Conservation (phyloP, 768 basidiomycete species). For the Xerocomellus intermedius region DNA sequence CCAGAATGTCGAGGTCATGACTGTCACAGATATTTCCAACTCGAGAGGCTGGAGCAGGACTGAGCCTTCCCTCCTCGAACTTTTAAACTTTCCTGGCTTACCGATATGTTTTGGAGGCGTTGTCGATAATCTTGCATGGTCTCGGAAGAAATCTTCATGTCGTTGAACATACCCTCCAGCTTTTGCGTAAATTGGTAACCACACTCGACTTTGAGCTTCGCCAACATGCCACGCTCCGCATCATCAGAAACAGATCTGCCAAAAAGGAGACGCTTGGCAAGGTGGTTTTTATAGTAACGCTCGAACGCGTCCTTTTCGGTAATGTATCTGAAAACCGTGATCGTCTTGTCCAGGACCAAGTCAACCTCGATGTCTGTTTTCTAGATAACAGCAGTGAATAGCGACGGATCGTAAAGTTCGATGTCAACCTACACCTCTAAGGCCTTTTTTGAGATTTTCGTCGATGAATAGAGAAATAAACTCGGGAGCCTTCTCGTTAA, state of each 20-base stretch:
- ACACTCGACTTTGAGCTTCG: conserved; percentile 95
- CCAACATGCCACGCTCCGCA: conserved; percentile 95
- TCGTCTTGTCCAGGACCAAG: conserved; percentile 87
- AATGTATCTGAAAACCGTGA: conserved; percentile 91
- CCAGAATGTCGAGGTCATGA: conserved; percentile 98
- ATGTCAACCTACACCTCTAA: conserved; percentile 75
- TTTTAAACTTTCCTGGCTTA: conserved; percentile 35
- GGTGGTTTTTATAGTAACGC: conserved; percentile 94
- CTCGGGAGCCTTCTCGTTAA: conserved; percentile 84
- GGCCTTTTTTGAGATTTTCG: conserved; percentile 90
- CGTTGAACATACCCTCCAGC: conserved; percentile 98
- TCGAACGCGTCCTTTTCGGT: conserved; percentile 98
- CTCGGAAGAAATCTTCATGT: conserved; percentile 88
- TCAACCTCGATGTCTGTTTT: conserved; percentile 96
- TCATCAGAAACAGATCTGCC: conserved; percentile 94
- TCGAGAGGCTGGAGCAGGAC: conserved; percentile 55
- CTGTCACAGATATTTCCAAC: conserved; percentile 81
- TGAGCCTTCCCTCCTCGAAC: conserved; percentile 3
- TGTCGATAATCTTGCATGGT: conserved; percentile 72
- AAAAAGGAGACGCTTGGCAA: conserved; percentile 87
- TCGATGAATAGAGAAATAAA: conserved; percentile 97
- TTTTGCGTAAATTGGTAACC: conserved; percentile 97
- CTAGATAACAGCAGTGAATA: conserved; percentile 39
- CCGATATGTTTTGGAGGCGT: conserved; percentile 56
- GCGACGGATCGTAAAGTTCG: not conserved